Evolutionary conservation across 2,329 filamentous ascomycete genomes (phyloP), one percentile per base, ranked within the genome.

Genomic region (Lojkania enalia): DNA sequence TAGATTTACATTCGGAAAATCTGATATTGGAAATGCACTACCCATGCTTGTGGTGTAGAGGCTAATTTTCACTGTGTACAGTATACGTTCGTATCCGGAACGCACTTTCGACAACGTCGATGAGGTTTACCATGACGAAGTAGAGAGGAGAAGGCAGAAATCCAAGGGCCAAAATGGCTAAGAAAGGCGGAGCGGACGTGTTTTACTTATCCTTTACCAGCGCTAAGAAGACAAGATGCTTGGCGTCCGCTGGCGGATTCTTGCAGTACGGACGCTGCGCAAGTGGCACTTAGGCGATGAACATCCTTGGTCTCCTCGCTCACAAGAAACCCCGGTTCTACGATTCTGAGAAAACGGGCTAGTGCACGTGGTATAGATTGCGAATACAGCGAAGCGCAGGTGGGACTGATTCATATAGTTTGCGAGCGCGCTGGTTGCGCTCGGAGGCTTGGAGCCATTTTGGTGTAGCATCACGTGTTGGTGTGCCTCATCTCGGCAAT

Each of bases 211-310:
- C 46, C 52, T 46, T 36, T 48, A 54, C 52, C 39, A 48, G 46
- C 33, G 53, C 57, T 54, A 55, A 60, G 53, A 53, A 51, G 51
- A 58, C 57, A 63, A 65, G 59, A 59, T 55, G 51, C 59, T 64
- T 64, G 60, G 60, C 59, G 38, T 20, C 15, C 29, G 36, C 31
- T 45, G 48, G 46, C 48, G 52, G 52, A 44, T 42, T 45, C 52
- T 42, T 20, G 13, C 20, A 21, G 35, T 19, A 30, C 21, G 36
- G 37, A 35, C 36, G 33, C 35, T 38, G 12, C 29, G n/a, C n/a
- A 16, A 32, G 12, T 21, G n/a, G n/a, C n/a, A n/a, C n/a, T n/a
- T n/a, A n/a, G n/a, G n/a, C n/a, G n/a, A n/a, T 6, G 6, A n/a
- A 11, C 40, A 4, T 13, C 20, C 39, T 40, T 7, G 9, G 16